Evolutionary conservation across 2,329 filamentous ascomycete genomes (phyloP).

Genomic region (Metarhizium anisopliae): DNA sequence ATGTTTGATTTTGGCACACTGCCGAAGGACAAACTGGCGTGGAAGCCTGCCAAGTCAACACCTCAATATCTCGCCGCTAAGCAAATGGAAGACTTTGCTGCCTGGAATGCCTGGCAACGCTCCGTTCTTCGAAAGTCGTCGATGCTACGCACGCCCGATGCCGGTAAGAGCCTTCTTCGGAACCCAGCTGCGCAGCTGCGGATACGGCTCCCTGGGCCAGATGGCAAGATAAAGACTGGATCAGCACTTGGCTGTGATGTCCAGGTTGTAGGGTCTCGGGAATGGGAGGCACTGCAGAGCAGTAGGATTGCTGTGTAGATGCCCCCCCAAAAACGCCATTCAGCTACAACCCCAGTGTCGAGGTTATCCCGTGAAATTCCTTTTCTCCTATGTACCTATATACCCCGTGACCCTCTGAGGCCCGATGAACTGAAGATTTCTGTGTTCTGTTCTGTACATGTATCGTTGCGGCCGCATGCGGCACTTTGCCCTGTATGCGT

Average conservation of each 20-base stretch:
- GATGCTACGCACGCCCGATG: constrained; percentile 21
- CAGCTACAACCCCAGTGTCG: neutral
- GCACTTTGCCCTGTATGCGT: neutral
- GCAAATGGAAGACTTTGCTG: constrained; percentile 56
- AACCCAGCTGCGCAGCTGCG: constrained; percentile 37
- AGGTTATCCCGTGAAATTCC: neutral
- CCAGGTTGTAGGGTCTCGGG: constrained; percentile 42
- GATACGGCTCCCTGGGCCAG: constrained; percentile 37
- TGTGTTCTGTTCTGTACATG: neutral
- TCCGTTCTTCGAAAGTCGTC: constrained; percentile 45
- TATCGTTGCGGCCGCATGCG: neutral
- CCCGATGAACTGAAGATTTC: neutral
- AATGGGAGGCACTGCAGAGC: constrained; percentile 48
- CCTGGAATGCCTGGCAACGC: constrained; percentile 50
- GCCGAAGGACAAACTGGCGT: constrained; percentile 52
- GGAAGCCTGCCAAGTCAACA: constrained; percentile 56
- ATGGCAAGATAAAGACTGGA: constrained; percentile 33
- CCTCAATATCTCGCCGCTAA: constrained; percentile 58
- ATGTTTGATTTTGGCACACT: constrained; percentile 51
- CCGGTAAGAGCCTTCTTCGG: constrained; percentile 10
- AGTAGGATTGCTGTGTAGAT: constrained; percentile 21
- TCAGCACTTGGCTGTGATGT: constrained; percentile 25
- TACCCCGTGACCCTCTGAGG: neutral
- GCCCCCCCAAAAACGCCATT: constrained; percentile 1
- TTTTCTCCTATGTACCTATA: neutral